A percentile compares a stretch with the other conserved stretches of the same genome.
Evolutionary conservation across 305 asterid genomes (phyloP).

Genomic region (Striga hermonthica): DNA sequence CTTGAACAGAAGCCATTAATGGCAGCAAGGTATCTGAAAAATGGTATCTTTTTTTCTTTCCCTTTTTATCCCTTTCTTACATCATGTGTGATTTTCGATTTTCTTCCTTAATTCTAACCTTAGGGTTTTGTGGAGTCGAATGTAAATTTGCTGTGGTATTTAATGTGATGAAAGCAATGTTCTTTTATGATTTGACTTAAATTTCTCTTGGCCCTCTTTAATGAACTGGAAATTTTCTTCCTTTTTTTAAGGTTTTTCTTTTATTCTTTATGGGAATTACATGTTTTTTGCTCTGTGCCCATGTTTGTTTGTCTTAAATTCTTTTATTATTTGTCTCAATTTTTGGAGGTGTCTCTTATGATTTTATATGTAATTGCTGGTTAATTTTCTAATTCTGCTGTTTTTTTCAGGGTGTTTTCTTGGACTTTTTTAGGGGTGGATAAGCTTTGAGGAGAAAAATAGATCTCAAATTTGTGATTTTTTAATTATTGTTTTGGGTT

Average conservation of each 20-base stretch:
- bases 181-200: slow-evolving; percentile 41
- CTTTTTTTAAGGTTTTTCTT: slow-evolving; percentile 3
- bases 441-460: slow-evolving; percentile 19
- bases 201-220: slow-evolving; percentile 38
- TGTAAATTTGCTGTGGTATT: slow-evolving; percentile 31
- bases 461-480: slow-evolving; percentile 7
- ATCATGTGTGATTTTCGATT: slow-evolving; percentile 35
- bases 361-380: not conserved
- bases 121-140: not conserved
- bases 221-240: slow-evolving; percentile 30
- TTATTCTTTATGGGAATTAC: not conserved
- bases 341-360: no score
- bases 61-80: slow-evolving; percentile 13
- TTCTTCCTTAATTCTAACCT: slow-evolving; percentile 15
- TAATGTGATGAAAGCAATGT: slow-evolving; percentile 41
- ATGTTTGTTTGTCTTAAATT: slow-evolving; percentile 22
- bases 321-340: not conserved
- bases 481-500: not conserved
- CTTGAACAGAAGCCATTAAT: slow-evolving; percentile 33
- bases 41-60: slow-evolving; percentile 46
- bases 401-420: slow-evolving; percentile 27
- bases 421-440: slow-evolving; percentile 27
- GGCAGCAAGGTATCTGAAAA: slow-evolving; percentile 45
- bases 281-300: slow-evolving; percentile 32
- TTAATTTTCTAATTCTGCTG: not conserved